Evolutionary conservation across 202 grass and related monocot genomes (phyloP).

Genomic region (Setaria viridis): DNA sequence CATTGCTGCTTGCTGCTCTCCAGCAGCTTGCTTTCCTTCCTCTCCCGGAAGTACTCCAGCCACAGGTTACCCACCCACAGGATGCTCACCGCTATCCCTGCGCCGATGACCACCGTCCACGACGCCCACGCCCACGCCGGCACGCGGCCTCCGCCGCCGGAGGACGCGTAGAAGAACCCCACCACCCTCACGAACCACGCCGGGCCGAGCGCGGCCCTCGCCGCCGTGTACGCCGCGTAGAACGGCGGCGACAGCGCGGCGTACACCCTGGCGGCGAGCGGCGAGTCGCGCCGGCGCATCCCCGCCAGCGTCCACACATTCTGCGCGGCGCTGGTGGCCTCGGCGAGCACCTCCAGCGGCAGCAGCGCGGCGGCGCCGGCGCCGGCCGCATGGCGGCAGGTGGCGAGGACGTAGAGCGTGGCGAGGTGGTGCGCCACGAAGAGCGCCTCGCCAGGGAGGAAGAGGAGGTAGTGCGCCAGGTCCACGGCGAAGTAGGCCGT

Average conservation of each 20-base stretch:
- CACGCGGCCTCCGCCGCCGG: conserved; percentile 41
- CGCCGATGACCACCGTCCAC: conserved; percentile 77
- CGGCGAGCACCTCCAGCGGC: conserved; percentile 59
- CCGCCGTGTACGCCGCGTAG: conserved; percentile 70
- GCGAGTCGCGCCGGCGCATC: conserved; percentile 50
- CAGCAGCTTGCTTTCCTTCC: neutral
- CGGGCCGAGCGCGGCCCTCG: conserved; percentile 60
- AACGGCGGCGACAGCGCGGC: conserved; percentile 65
- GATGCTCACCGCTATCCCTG: conserved; percentile 66
- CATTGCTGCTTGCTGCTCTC: conserved; percentile 49
- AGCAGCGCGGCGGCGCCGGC: conserved; percentile 64
- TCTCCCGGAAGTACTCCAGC: conserved; percentile 60
- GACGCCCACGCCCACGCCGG: conserved; percentile 68
- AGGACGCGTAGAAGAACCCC: conserved; percentile 37
- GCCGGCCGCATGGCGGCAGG: conserved; percentile 63
- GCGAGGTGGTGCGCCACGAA: conserved; percentile 87
- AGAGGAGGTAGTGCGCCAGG: conserved; percentile 73
- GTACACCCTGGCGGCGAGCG: conserved; percentile 37
- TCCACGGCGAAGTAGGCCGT: conserved; percentile 79
- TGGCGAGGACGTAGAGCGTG: conserved; percentile 77
- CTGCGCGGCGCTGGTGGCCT: conserved; percentile 76
- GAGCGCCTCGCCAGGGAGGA: conserved; percentile 62
- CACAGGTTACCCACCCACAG: conserved; percentile 80
- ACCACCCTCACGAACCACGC: conserved; percentile 70
- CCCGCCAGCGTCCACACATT: conserved; percentile 77